These are phyloP conservation scores for Elymus sibiricus DNA, from an alignment of 176 grass and related monocot species.

Conservation along the genomic window DNA sequence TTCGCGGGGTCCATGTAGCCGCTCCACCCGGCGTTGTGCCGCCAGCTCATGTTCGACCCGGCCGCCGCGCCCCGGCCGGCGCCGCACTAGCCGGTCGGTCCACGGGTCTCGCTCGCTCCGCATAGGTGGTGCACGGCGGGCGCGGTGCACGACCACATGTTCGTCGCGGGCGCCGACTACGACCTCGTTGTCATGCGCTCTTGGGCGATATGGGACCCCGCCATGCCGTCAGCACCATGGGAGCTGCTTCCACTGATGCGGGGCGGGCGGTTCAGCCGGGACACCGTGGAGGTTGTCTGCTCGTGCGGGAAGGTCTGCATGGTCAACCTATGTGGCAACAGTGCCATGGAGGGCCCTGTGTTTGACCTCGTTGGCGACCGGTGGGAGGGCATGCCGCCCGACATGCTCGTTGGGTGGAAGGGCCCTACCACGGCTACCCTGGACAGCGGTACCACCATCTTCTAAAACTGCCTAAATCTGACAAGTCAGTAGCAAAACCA, in stretches of 20 bases:
- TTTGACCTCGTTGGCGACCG: conserved; percentile 31
- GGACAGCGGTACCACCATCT: conserved; percentile 17
- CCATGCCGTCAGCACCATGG: conserved; percentile 23
- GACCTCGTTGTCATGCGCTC: conserved; percentile 44
- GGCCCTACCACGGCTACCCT: conserved; percentile 33
- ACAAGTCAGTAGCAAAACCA: no score
- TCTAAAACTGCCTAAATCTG: neutral
- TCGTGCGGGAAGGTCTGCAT: conserved; percentile 77
- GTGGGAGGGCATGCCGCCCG: conserved; percentile 84
- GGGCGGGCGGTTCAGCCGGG: conserved; percentile 60
- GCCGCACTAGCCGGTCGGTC: conserved; percentile 39
- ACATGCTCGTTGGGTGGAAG: conserved; percentile 66
- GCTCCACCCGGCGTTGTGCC: conserved; percentile 52
- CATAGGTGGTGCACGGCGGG: conserved; percentile 71
- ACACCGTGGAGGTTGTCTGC: conserved; percentile 58
- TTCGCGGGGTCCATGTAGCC: conserved; percentile 44
- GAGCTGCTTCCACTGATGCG: conserved; percentile 46
- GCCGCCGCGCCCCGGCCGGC: neutral
- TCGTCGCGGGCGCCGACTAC: conserved; percentile 48
- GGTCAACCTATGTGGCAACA: conserved; percentile 56
- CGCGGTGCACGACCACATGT: conserved; percentile 35
- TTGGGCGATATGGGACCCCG: conserved; percentile 44
- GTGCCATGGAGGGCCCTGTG: conserved; percentile 52
- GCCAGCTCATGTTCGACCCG: conserved; percentile 64
- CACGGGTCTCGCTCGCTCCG: conserved; percentile 48